Conservation (phyloP, 306 rosid genomes). For the Crotalaria pallida region DNA sequence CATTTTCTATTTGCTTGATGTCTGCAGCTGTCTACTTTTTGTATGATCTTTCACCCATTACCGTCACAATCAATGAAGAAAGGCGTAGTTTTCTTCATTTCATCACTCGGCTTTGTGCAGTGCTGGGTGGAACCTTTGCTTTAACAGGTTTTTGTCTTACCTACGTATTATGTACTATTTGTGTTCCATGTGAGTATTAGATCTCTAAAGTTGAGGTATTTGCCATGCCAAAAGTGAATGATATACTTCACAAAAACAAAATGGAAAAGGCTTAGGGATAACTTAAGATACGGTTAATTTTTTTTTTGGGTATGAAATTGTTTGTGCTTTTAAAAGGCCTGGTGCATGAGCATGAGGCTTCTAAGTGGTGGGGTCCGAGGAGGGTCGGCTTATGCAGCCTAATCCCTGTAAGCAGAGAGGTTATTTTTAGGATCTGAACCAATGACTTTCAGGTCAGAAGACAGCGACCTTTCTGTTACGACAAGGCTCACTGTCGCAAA, state of each 20-base stretch:
- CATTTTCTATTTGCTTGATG: conserved; percentile 10
- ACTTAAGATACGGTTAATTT: background rate
- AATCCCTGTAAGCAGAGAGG: too few relatives aligned
- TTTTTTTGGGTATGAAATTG: background rate
- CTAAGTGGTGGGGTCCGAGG: too few relatives aligned
- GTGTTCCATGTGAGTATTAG: background rate
- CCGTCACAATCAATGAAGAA: conserved; percentile 95
- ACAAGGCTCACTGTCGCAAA: too few relatives aligned
- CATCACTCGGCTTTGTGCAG: conserved; percentile 93
- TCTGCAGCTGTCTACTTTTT: conserved; percentile 94
- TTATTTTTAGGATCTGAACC: too few relatives aligned
- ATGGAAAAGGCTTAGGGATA: background rate
- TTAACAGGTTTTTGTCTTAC: conserved; percentile 60
- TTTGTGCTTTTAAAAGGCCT: too few relatives aligned
- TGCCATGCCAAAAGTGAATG: background rate
- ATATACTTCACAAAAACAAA: background rate
- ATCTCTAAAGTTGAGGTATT: background rate
- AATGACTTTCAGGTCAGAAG: too few relatives aligned
- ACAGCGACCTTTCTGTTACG: too few relatives aligned
- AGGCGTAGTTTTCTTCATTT: conserved; percentile 96
- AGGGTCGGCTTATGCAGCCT: too few relatives aligned
- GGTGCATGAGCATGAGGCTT: too few relatives aligned
- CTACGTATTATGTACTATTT: background rate
- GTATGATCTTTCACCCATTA: conserved; percentile 96
- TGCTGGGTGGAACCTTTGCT: conserved; percentile 95